phyloP scores from a whole-genome alignment of 75 land plant species.

The Larix kaempferi region DNA sequence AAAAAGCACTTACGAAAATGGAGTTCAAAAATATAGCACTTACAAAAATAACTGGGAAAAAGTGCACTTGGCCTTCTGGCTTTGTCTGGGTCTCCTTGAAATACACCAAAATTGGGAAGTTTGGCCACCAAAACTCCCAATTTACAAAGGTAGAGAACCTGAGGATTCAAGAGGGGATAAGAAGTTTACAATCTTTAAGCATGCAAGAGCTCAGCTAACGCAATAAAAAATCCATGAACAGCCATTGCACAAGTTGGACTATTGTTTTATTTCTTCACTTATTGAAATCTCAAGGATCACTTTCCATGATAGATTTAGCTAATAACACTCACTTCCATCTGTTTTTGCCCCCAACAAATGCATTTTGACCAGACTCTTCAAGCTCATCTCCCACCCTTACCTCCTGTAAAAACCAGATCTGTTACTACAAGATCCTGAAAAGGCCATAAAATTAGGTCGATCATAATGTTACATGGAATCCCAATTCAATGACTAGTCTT shows the following conservation, averaged over 20 bases:
- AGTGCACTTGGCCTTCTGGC: constrained; percentile 95
- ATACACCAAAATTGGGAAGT: constrained; percentile 92
- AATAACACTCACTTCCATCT: constrained; percentile 77
- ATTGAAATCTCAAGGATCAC: neutral
- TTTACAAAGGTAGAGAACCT: constrained; percentile 91
- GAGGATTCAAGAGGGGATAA: neutral
- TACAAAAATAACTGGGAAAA: constrained; percentile 96
- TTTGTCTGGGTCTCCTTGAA: constrained; percentile 97
- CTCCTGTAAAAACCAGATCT: constrained; percentile 53
- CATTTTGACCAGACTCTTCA: constrained; percentile 85
- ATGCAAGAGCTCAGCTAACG: neutral
- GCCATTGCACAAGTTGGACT: neutral
- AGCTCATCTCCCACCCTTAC: constrained; percentile 79
- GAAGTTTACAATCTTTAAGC: neutral
- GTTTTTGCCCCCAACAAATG: constrained; percentile 92
- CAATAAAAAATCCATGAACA: neutral
- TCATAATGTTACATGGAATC: neutral
- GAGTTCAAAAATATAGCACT: constrained; percentile 26
- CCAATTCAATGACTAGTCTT: neutral
- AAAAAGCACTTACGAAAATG: neutral
- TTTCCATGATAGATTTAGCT: neutral
- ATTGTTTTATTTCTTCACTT: neutral
- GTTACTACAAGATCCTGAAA: constrained; percentile 7
- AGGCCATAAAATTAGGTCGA: neutral
- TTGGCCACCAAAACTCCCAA: constrained; percentile 99